Evolutionary conservation across 2,329 filamentous ascomycete species (phyloP).

Genomic region (Xylariaceae sp.): DNA sequence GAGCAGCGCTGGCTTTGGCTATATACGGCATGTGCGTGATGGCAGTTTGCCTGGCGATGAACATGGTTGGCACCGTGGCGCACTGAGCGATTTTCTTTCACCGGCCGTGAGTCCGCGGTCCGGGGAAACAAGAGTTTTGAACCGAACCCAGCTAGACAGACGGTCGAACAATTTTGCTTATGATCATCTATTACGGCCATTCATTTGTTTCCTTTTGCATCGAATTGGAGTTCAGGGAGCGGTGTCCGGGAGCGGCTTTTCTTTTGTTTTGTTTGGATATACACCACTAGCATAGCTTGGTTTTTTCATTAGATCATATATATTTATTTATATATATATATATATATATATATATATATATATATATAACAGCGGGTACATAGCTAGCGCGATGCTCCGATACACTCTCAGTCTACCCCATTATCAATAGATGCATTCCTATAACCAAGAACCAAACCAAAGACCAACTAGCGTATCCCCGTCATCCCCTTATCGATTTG

Average conservation of each 20-base stretch:
- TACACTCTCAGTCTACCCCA: no score
- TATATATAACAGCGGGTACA: background rate
- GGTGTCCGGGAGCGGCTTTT: slow-evolving; percentile 7
- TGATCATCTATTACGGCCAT: slow-evolving; percentile 1
- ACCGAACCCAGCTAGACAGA: slow-evolving; percentile 5
- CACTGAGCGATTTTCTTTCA: slow-evolving; percentile 52
- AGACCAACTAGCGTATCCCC: no score
- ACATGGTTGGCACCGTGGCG: slow-evolving; percentile 74
- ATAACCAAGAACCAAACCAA: no score
- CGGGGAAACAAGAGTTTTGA: background rate
- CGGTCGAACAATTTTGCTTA: slow-evolving; percentile 4
- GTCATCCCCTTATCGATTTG: background rate
- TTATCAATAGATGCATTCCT: no score
- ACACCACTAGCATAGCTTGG: slow-evolving; percentile 8
- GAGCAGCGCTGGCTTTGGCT: slow-evolving; percentile 72
- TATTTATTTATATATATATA: background rate
- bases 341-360: slow-evolving; percentile 1
- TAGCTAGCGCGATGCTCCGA: background rate
- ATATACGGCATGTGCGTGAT: slow-evolving; percentile 88
- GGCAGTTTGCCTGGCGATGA: slow-evolving; percentile 83
- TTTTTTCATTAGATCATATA: slow-evolving; percentile 6
- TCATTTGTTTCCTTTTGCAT: slow-evolving; percentile 22
- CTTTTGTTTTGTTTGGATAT: slow-evolving; percentile 19
- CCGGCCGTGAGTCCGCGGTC: background rate
- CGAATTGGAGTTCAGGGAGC: slow-evolving; percentile 26